phyloP scores from a whole-genome alignment of 306 rosid species.

The Trifolium pratense region DNA sequence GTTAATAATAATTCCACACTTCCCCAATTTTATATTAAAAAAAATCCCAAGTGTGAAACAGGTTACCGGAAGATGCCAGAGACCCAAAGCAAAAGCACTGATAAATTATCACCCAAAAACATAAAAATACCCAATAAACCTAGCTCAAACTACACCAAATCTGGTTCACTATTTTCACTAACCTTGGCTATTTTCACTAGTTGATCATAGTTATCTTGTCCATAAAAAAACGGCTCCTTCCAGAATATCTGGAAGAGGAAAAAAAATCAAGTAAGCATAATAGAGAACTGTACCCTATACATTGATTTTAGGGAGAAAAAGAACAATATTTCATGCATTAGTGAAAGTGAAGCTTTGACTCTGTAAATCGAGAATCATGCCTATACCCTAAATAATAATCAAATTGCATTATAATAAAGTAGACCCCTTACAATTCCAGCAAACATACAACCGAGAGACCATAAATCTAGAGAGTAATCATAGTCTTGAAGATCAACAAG shows the following conservation, averaged over 20 bases:
- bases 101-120: not conserved
- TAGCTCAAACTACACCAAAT: slow-evolving; percentile 16
- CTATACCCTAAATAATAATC: slow-evolving; percentile 15
- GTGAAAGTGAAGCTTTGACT: not conserved
- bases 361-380: slow-evolving; percentile 4
- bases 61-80: not conserved
- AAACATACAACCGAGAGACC: slow-evolving; percentile 96
- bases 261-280: slow-evolving; percentile 50
- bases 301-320: slow-evolving; percentile 24
- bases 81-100: not conserved
- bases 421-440: slow-evolving; percentile 83
- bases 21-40: not conserved
- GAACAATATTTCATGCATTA: slow-evolving; percentile 5
- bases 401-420: not conserved
- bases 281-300: slow-evolving; percentile 32
- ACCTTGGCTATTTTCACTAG: slow-evolving; percentile 92
- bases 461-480: slow-evolving; percentile 84
- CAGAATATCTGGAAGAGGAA: slow-evolving; percentile 77
- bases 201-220: slow-evolving; percentile 89
- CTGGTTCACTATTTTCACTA: slow-evolving; percentile 20
- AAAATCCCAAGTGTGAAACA: too few species aligned
- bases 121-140: not conserved
- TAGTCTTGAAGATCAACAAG: slow-evolving; percentile 96
- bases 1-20: not conserved
- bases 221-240: slow-evolving; percentile 93